Evolutionary conservation across 2,329 filamentous ascomycete genomes (phyloP), one percentile per base, ranked within the genome.

Genomic region (Myriosclerotinia curreyana): DNA sequence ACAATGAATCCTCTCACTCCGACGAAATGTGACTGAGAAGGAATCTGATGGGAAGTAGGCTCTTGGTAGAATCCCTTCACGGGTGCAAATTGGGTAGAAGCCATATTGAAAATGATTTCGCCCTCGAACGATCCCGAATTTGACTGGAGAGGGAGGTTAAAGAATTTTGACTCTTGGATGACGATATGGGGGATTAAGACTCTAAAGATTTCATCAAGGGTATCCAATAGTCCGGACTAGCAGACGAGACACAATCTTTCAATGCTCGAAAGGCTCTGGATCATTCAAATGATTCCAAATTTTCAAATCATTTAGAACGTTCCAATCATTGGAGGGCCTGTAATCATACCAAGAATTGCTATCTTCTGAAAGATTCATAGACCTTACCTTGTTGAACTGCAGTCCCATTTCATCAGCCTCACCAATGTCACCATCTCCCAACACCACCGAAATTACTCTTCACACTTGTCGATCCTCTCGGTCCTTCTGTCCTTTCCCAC

Each of bases 1-100:
- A 76, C 76, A 22, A 81, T 68, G n/a, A 79, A 67, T 40, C 79
- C 79, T 42, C 78, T 76, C 34, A 81, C 70, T n/a, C 78, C 79
- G 40, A 77, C 69, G 22, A 81, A 74, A 62, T 62, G 40, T 15
- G 54, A 56, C 22, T 56, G 54, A 11, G 66, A 63, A 51, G 54
- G 40, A 40, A 48, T 62, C 12, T 56, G 54, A n/a, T 46, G 54
- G 22, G 28, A 20, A n/a, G 54, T 56, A 56, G 54, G 54, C 20
- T 56, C 54, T 56, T 56, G 54, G 12, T 46, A 56, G 54, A 56
- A 56, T 14, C 9, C 54, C 40, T 44, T 56, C 54, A 56, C 40
- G 31, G 54, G 40, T 46, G 40, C 20, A 3, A 56, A 22, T 56
- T n/a, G 40, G 40, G 54, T 46, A 44, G 42, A 56, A 56, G 54